A percentile compares a stretch with the other conserved stretches of the same genome.
These are phyloP conservation scores for Penicillium psychrofluorescens DNA, from an alignment of 495 filamentous ascomycete genomes.

Conservation along the genomic window DNA sequence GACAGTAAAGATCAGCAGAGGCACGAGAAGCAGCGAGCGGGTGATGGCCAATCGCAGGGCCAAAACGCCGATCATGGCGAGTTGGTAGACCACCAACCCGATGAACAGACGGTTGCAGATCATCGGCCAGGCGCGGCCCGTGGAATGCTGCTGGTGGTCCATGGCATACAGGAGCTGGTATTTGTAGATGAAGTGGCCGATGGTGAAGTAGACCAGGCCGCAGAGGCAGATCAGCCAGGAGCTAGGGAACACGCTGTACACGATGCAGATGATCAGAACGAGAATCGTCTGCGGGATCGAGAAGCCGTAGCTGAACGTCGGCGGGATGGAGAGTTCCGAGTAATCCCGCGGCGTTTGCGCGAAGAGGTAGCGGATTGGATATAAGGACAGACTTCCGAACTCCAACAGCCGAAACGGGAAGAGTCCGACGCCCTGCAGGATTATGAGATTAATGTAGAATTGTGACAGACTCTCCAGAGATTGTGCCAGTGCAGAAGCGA, in stretches of 20 bases:
- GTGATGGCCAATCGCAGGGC: constrained; percentile 66
- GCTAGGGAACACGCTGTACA: constrained; percentile 82
- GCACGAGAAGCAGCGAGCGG: constrained; percentile 62
- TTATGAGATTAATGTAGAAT: constrained; percentile 93
- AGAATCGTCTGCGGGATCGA: constrained; percentile 89
- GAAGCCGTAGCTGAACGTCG: constrained; percentile 91
- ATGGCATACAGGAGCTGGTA: constrained; percentile 97
- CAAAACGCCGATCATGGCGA: constrained; percentile 83
- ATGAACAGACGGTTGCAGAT: constrained; percentile 85
- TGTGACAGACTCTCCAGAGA: constrained; percentile 65
- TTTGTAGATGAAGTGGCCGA: constrained; percentile 94
- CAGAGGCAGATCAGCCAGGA: constrained; percentile 78
- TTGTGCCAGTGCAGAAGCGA: constrained; percentile 67
- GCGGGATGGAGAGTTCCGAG: constrained; percentile 73
- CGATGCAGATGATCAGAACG: constrained; percentile 86
- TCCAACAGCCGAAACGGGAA: constrained; percentile 90
- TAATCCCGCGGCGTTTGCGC: constrained; percentile 89
- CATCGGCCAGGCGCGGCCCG: constrained; percentile 89
- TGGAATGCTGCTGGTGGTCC: constrained; percentile 94
- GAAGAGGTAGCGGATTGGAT: constrained; percentile 69
- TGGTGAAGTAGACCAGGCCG: constrained; percentile 78
- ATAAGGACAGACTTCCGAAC: constrained; percentile 77
- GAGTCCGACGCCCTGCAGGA: constrained; percentile 84
- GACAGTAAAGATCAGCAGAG: constrained; percentile 67
- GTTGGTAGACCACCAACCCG: constrained; percentile 78